Conservation (phyloP, 106 monocot genomes). For the Allium sativum region DNA sequence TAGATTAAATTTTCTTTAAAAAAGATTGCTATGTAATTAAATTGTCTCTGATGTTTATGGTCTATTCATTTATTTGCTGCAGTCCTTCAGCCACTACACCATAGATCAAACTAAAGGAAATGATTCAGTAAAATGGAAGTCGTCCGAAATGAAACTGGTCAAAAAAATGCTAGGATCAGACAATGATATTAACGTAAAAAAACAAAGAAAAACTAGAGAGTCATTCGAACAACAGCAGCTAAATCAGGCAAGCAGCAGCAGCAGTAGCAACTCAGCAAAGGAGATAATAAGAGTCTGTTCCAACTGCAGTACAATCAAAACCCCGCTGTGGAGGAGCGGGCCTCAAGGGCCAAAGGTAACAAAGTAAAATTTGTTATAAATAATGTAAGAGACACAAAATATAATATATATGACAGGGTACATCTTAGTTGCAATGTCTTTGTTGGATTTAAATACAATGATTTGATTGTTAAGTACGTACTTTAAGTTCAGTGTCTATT, state of each 20-base stretch:
- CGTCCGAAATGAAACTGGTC: slow-evolving; percentile 14
- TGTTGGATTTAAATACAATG: no score
- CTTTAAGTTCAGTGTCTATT: no score
- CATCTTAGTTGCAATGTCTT: no score
- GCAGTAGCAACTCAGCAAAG: not conserved
- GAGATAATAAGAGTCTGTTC: slow-evolving; percentile 35
- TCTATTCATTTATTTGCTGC: not conserved
- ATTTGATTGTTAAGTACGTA: no score
- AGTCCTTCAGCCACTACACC: not conserved
- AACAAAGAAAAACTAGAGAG: slow-evolving; percentile 2
- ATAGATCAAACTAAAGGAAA: not conserved
- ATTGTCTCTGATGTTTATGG: not conserved
- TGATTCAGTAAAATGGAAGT: slow-evolving; percentile 9
- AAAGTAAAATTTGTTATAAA: not conserved
- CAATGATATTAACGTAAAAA: not conserved
- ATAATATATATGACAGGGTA: no score
- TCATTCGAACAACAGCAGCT: slow-evolving; percentile 7
- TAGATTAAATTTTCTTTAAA: no score
- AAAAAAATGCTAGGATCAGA: slow-evolving; percentile 8
- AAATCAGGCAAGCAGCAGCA: slow-evolving; percentile 9
- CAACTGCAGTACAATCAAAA: slow-evolving; percentile 45
- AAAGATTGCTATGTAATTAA: no score
- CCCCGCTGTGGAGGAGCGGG: slow-evolving; percentile 54
- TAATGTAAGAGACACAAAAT: no score
- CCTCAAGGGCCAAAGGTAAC: slow-evolving; percentile 52